Conservation (phyloP, 805 yeast species). For the Cyberlindnera xylosilytica region DNA sequence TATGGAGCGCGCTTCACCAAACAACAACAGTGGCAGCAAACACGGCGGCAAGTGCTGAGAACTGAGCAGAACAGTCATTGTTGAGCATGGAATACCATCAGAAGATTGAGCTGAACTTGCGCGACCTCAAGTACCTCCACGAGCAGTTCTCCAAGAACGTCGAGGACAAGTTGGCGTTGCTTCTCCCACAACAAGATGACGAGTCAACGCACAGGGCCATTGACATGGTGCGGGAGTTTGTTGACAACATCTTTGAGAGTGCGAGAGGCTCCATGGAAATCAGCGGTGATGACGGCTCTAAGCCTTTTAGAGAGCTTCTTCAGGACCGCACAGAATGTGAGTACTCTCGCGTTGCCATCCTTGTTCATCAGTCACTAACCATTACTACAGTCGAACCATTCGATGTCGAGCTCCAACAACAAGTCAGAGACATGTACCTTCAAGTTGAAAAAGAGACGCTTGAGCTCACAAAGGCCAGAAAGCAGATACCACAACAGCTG, state of each 20-base stretch:
- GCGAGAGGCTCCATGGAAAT: constrained; percentile 49
- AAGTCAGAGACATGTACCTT: constrained; percentile 52
- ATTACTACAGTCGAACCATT: constrained; percentile 60
- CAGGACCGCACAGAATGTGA: constrained; percentile 24
- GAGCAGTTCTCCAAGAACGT: constrained; percentile 40
- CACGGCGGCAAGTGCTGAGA: no score
- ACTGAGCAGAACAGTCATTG: no score
- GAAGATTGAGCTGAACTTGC: constrained; percentile 46
- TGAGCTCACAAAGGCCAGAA: constrained; percentile 51
- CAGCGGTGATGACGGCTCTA: constrained; percentile 44
- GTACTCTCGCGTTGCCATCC: constrained; percentile 7
- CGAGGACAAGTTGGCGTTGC: constrained; percentile 43
- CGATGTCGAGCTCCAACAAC: constrained; percentile 59
- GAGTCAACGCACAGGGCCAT: constrained; percentile 46
- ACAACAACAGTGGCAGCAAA: constrained; percentile 1
- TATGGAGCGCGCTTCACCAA: not conserved
- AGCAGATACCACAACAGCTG: constrained; percentile 45
- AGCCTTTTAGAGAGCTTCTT: constrained; percentile 22
- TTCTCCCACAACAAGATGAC: constrained; percentile 39
- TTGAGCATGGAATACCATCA: constrained; percentile 27
- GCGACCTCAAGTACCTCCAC: constrained; percentile 51
- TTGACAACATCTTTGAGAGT: constrained; percentile 58
- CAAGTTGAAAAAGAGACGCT: constrained; percentile 63
- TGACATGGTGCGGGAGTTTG: constrained; percentile 40
- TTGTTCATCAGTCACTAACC: constrained; percentile 15